These are phyloP conservation scores for Vitis rotundifolia DNA, from an alignment of 164 flowering plant species.

Conservation along the genomic window DNA sequence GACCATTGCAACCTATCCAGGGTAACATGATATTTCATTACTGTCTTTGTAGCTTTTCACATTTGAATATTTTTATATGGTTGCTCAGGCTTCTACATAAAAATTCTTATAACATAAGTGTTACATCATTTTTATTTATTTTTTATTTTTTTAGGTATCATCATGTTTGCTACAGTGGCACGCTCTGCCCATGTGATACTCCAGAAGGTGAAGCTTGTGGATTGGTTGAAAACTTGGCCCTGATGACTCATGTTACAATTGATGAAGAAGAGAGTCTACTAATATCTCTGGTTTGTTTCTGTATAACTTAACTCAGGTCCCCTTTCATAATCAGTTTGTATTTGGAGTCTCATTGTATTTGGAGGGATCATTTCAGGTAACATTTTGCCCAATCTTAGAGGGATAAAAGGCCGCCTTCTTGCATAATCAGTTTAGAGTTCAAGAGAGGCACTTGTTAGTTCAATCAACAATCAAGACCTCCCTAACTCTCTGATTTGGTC, in stretches of 20 bases:
- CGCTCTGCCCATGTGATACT: slow-evolving; percentile 99
- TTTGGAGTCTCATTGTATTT: too few relatives aligned
- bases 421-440: too few relatives aligned
- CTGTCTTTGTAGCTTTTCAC: neutral
- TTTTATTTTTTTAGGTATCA: neutral
- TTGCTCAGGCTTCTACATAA: neutral
- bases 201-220: slow-evolving; percentile 99
- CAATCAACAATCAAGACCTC: too few relatives aligned
- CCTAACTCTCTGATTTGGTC: too few relatives aligned
- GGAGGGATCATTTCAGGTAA: too few relatives aligned
- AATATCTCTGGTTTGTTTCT: slow-evolving; percentile 58
- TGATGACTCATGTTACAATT: slow-evolving; percentile 97
- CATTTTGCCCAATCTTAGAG: too few relatives aligned
- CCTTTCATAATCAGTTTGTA: too few relatives aligned
- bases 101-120: neutral
- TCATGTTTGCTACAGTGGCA: slow-evolving; percentile 56
- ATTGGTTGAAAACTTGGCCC: slow-evolving; percentile 87
- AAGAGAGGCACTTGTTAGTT: too few relatives aligned
- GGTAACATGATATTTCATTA: slow-evolving; percentile 35
- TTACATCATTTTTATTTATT: neutral
- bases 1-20: slow-evolving; percentile 99
- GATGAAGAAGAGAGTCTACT: slow-evolving; percentile 87
- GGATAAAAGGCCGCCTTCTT: too few relatives aligned
- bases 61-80: neutral
- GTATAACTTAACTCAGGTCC: neutral